Conservation (phyloP, 2,329 filamentous ascomycete genomes). For the Monilinia fructicola region DNA sequence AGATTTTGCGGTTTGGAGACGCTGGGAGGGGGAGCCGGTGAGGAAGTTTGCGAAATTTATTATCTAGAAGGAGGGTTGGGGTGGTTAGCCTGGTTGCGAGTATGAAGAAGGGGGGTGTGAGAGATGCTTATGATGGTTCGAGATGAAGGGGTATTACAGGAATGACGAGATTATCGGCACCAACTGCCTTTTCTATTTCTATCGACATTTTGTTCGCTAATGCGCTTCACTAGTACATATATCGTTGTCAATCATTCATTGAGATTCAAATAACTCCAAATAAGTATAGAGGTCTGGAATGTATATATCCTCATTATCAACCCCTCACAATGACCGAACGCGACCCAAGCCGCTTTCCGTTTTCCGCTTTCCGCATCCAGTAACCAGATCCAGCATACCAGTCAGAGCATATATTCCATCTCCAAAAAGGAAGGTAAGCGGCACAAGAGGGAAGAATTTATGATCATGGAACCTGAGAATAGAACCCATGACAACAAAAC, state of each 20-base stretch:
- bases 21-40: constrained; percentile 58
- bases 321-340: neutral
- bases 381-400: neutral
- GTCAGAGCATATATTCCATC: too few species aligned
- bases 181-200: constrained; percentile 42
- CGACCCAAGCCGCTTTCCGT: constrained; percentile 21
- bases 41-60: constrained; percentile 78
- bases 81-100: too few species aligned
- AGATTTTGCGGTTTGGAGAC: constrained; percentile 64
- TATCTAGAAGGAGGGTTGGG: constrained; percentile 50
- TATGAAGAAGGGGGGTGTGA: constrained; percentile 14
- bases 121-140: neutral
- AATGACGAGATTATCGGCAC: constrained; percentile 54
- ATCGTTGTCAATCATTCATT: neutral
- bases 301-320: neutral
- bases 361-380: constrained; percentile 7
- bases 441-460: neutral
- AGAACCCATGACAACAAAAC: too few species aligned
- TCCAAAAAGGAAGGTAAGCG: constrained; percentile 13
- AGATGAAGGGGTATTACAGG: constrained; percentile 45
- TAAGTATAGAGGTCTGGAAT: neutral
- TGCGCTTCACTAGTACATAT: neutral
- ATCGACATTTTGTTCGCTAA: constrained; percentile 9
- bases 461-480: too few species aligned
- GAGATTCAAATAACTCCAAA: neutral